A percentile compares a stretch with the other conserved stretches of the same genome.
Evolutionary conservation across 768 basidiomycete species (phyloP).

Genomic region (Calocybe gangraenosa): DNA sequence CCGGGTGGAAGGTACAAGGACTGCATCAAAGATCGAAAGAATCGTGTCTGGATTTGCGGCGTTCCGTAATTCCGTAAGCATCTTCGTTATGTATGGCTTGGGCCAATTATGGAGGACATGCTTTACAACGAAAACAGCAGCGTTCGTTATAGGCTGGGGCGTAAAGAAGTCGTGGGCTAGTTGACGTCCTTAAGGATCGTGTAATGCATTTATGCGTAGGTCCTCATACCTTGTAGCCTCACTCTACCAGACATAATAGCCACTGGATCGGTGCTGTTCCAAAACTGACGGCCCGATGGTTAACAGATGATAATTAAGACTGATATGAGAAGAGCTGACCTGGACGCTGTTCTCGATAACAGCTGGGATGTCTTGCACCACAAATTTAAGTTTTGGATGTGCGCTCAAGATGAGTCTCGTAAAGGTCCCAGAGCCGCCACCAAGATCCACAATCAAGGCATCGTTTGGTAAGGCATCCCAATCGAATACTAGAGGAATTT

Average conservation of each 20-base stretch:
- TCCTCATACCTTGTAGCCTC: background rate
- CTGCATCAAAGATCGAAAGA: conserved; percentile 33
- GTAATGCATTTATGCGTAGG: background rate
- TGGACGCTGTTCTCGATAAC: conserved; percentile 14
- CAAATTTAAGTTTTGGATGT: conserved; percentile 15
- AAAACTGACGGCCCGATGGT: background rate
- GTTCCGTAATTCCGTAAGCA: conserved; percentile 28
- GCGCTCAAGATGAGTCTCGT: conserved; percentile 17
- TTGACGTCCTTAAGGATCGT: background rate
- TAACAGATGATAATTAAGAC: background rate
- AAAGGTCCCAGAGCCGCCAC: conserved; percentile 23
- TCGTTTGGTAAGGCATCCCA: conserved; percentile 19
- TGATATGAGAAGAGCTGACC: background rate
- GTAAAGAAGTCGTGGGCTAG: conserved; percentile 33
- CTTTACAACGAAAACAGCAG: conserved; percentile 32
- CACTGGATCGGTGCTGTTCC: conserved; percentile 6
- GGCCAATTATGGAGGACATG: conserved; percentile 37
- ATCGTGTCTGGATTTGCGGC: conserved; percentile 29
- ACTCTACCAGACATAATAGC: conserved; percentile 1
- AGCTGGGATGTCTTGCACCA: conserved; percentile 22
- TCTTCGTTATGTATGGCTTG: conserved; percentile 23
- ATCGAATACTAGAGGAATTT: conserved; percentile 15
- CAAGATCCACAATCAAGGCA: conserved; percentile 26
- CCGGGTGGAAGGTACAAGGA: too few species aligned
- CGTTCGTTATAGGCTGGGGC: conserved; percentile 29